A percentile compares a stretch with the other conserved stretches of the same genome.
Conservation (phyloP, 2,329 filamentous ascomycete species). For the Triangularia verruculosa region DNA sequence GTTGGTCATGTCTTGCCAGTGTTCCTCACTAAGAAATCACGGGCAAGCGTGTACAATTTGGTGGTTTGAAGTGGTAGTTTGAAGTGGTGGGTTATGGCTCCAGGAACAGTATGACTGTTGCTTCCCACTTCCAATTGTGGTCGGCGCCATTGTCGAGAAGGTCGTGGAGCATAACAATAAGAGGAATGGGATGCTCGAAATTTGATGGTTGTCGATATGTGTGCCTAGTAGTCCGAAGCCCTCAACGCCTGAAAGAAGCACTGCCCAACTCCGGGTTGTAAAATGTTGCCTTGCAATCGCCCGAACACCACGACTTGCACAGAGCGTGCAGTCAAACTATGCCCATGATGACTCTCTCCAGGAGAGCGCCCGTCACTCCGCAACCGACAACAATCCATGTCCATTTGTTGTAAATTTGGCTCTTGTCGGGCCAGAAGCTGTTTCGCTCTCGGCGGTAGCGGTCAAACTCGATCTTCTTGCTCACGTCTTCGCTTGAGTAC, state of each 20-base stretch:
- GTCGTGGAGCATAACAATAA: too few species aligned
- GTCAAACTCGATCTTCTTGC: slow-evolving; percentile 52
- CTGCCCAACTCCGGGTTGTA: not conserved
- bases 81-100: too few species aligned
- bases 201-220: not conserved
- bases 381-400: slow-evolving; percentile 49
- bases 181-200: not conserved
- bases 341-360: slow-evolving; percentile 36
- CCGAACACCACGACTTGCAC: not conserved
- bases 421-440: slow-evolving; percentile 54
- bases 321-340: not conserved
- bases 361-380: slow-evolving; percentile 46
- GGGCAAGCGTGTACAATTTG: not conserved
- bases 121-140: too few species aligned
- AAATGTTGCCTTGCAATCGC: not conserved
- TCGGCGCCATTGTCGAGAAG: not conserved
- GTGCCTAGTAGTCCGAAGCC: not conserved
- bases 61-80: too few species aligned
- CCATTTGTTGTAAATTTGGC: slow-evolving; percentile 55
- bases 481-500: slow-evolving; percentile 47
- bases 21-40: too few species aligned
- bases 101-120: too few species aligned
- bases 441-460: slow-evolving; percentile 54
- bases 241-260: not conserved
- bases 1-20: not conserved